Percentiles rank a stretch among this genome's conserved stretches.
Evolutionary conservation across 148 eudicot species (phyloP).

Genomic region (Diospyros kaki): DNA sequence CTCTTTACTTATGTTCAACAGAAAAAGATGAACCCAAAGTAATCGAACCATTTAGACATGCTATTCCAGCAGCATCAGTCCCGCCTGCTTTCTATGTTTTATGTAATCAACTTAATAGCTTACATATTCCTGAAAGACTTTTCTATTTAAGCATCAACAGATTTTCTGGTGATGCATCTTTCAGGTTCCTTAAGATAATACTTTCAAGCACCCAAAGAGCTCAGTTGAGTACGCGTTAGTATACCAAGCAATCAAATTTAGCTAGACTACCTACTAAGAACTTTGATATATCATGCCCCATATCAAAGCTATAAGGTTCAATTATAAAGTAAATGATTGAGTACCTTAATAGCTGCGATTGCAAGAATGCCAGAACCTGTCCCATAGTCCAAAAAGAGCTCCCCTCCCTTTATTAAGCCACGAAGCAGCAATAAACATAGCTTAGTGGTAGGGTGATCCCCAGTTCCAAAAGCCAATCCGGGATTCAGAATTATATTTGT

Average conservation of each 20-base stretch:
- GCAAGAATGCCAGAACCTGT: constrained; percentile 96
- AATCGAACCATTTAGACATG: too few relatives aligned
- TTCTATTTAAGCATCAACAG: background rate
- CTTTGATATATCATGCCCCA: background rate
- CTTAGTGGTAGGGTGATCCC: constrained; percentile 96
- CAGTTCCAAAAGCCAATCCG: constrained; percentile 92
- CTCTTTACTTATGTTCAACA: background rate
- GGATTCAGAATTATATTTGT: constrained; percentile 76
- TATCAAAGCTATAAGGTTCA: background rate
- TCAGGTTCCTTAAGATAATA: background rate
- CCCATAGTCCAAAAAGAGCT: constrained; percentile 81
- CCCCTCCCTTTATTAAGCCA: constrained; percentile 68
- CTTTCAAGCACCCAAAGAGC: background rate
- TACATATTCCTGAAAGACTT: background rate
- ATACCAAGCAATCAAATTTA: background rate
- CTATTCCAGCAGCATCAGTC: background rate
- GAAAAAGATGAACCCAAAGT: background rate
- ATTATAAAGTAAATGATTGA: background rate
- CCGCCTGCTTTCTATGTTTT: background rate
- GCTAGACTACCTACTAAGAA: background rate
- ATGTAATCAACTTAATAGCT: background rate
- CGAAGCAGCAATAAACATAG: constrained; percentile 70
- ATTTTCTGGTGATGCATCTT: background rate
- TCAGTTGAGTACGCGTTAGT: background rate
- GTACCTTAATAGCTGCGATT: constrained; percentile 90